phyloP scores from a whole-genome alignment of 2,329 filamentous ascomycete species.

The Colletotrichum incanum region DNA sequence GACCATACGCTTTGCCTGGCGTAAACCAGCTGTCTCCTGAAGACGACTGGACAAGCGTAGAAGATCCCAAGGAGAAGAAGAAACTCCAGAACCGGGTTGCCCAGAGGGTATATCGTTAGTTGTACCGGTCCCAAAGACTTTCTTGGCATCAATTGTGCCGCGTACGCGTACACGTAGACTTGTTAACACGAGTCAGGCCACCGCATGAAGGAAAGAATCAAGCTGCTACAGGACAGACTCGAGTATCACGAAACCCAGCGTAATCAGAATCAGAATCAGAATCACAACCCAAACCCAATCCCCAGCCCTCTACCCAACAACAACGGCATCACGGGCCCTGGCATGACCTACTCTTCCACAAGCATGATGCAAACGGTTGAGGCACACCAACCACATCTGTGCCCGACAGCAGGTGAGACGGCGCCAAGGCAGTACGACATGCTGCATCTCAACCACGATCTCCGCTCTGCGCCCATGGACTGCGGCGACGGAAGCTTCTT shows the following conservation, averaged over 20 bases:
- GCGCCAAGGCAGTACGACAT: constrained; percentile 1
- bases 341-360: not conserved
- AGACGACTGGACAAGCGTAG: constrained; percentile 51
- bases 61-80: constrained; percentile 52
- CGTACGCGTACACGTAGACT: constrained; percentile 27
- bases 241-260: constrained; percentile 48
- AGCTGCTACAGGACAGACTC: constrained; percentile 50
- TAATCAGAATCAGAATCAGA: constrained; percentile 26
- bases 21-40: constrained; percentile 45
- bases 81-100: constrained; percentile 52
- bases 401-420: not conserved
- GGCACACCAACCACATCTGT: not conserved
- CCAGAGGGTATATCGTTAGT: constrained; percentile 53
- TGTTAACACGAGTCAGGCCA: constrained; percentile 47
- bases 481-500: constrained; percentile 8
- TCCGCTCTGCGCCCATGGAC: not conserved
- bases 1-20: constrained; percentile 17
- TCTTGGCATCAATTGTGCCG: constrained; percentile 9
- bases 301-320: not conserved
- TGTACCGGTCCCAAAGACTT: not conserved
- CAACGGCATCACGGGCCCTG: not conserved
- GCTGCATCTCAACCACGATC: not conserved
- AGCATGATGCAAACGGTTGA: constrained; percentile 7
- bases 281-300: not conserved
- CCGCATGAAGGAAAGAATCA: constrained; percentile 52